These are phyloP conservation scores for Mycena floridula DNA, from an alignment of 768 basidiomycete species.

Conservation along the genomic window DNA sequence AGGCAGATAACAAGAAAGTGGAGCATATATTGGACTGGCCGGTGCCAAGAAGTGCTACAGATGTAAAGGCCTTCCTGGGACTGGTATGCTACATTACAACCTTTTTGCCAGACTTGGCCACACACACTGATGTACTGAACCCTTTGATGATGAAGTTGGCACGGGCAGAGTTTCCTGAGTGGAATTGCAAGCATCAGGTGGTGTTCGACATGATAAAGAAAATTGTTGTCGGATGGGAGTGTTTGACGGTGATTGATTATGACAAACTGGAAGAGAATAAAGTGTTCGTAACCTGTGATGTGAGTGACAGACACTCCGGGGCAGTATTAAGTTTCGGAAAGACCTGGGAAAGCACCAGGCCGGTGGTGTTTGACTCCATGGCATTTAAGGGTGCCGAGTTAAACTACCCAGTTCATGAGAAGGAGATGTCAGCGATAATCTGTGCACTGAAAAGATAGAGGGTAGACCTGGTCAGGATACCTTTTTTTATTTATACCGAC, in stretches of 20 bases:
- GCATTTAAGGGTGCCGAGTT: not conserved
- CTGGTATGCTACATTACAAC: not conserved
- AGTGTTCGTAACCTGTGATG: conserved; percentile 23
- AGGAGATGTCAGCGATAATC: conserved; percentile 31
- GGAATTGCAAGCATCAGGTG: conserved; percentile 1
- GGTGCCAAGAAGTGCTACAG: not conserved
- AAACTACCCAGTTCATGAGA: not conserved
- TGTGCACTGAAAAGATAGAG: conserved; percentile 13
- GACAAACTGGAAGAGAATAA: conserved; percentile 13
- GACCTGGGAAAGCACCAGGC: conserved; percentile 19
- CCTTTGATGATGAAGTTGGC: not conserved
- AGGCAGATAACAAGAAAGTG: not conserved
- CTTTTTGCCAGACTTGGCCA: conserved; percentile 1
- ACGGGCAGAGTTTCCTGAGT: not conserved
- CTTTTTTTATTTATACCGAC: conserved; percentile 25
- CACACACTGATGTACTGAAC: not conserved
- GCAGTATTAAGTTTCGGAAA: conserved; percentile 16
- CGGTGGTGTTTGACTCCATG: conserved; percentile 14
- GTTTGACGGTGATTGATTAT: conserved; percentile 14
- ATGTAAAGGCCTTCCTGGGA: not conserved
- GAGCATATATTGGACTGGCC: conserved; percentile 13
- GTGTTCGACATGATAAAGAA: conserved; percentile 14
- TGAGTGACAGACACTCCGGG: conserved; percentile 17
- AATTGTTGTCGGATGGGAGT: conserved; percentile 10
- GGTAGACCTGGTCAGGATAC: conserved; percentile 15